phyloP scores from a whole-genome alignment of 2,329 filamentous ascomycete species.

The Monilinia laxa region DNA sequence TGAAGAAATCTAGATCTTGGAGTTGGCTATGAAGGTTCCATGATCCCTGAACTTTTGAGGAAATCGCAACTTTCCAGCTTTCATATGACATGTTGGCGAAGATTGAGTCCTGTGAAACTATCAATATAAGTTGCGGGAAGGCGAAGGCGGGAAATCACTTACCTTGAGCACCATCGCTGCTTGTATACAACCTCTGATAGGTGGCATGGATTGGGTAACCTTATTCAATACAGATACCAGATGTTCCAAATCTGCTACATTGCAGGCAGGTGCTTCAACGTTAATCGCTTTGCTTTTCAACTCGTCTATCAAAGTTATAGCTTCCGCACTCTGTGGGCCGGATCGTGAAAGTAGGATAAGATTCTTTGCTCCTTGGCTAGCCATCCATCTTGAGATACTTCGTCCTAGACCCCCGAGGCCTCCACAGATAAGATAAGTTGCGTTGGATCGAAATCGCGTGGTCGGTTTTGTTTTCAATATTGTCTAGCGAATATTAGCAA shows the following conservation, averaged over 20 bases:
- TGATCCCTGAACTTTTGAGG: conserved; percentile 39
- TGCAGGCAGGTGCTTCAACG: conserved; percentile 5
- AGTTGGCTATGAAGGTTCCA: conserved; percentile 29
- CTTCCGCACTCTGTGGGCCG: too few relatives aligned
- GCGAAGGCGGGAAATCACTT: background rate
- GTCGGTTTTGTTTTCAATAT: too few relatives aligned
- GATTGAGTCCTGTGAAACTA: background rate
- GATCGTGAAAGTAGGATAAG: conserved; percentile 31
- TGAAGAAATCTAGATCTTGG: conserved; percentile 43
- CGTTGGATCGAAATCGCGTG: background rate
- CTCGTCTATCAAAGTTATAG: background rate
- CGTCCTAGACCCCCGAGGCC: conserved; percentile 38
- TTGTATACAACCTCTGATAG: conserved; percentile 47
- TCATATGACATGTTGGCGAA: conserved; percentile 40
- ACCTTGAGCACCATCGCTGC: conserved; percentile 44
- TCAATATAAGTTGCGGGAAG: background rate
- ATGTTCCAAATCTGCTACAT: background rate
- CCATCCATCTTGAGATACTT: conserved; percentile 32
- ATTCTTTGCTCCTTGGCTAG: conserved; percentile 32
- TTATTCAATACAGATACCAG: background rate
- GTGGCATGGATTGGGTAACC: conserved; percentile 39
- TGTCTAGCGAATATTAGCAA: too few relatives aligned
- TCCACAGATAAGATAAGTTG: conserved; percentile 30
- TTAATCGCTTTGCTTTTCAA: conserved; percentile 2
- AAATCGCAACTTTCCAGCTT: conserved; percentile 40